Base-by-base conservation (phyloP, 148 eudicot species). In the Nyssa sinensis region DNA sequence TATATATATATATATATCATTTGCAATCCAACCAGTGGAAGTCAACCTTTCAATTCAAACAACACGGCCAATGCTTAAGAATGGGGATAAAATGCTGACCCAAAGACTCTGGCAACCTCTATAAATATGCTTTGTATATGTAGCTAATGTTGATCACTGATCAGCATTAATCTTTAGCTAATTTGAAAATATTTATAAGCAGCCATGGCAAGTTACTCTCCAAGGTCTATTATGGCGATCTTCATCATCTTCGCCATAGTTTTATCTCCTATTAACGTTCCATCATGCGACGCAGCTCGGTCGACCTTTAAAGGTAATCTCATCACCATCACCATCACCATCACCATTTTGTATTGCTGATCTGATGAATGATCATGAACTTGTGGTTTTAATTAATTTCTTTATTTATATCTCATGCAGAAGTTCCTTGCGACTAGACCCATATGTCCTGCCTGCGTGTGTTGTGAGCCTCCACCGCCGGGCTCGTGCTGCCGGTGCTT, bases 381-480 rank as follows among this genome's bases (percentile, higher is more conserved):
- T n/a, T n/a, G n/a, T n/a, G n/a, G n/a, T n/a, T n/a, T n/a, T n/a
- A n/a, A n/a, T 28, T 75, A 6, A 12, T 29, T 35, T 28, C 35
- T n/a, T 30, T 28, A 6, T 49, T 28, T 9, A 60, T 47, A 19
- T 1, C 24, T 24, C 31, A 10, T 29, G 39, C 78, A 74, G 81
- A 35, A 21, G 32, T 51, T 47, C 37, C 0, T 66, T 25, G 51
- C 5, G n/a, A 23, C 14, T 8, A 27, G 17, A 4, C 74, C 24
- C 21, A 30, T 77, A 29, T 81, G 84, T 60, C 84, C 81, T 27
- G 81, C 75, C 21, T 77, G 81, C 41, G 84, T 74, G 75, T 81
- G 84, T 53, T 81, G 81, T 71, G 32, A 28, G 16, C 78, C 72
- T 2, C 69, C 83, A 19, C 78, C 72, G 7, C 19, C 47, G 24